Conservation (phyloP, 1,284 basidiomycete genomes). For the Irpex sp. region DNA sequence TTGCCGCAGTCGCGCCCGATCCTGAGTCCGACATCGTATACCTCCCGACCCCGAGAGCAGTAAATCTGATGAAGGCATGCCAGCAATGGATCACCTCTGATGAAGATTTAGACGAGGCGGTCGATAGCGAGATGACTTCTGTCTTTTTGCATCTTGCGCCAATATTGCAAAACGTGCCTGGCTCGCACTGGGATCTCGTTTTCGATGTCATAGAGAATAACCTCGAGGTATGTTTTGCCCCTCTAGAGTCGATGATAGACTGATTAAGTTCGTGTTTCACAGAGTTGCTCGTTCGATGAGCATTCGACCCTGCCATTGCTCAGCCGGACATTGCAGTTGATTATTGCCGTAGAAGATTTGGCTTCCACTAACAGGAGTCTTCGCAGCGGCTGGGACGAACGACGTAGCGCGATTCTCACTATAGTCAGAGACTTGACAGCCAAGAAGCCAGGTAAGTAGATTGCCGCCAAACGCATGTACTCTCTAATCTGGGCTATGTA, state of each 20-base stretch:
- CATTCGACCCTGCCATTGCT: slow-evolving; percentile 57
- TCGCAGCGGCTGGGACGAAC: slow-evolving; percentile 64
- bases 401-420: slow-evolving; percentile 49
- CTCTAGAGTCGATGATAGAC: background rate
- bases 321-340: slow-evolving; percentile 65
- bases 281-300: slow-evolving; percentile 66
- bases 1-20: slow-evolving; percentile 78
- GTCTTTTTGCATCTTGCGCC: slow-evolving; percentile 80
- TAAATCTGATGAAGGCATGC: slow-evolving; percentile 87
- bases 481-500: background rate
- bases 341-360: slow-evolving; percentile 71
- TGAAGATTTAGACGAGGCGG: slow-evolving; percentile 68
- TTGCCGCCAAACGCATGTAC: background rate
- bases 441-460: slow-evolving; percentile 44
- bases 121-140: slow-evolving; percentile 75
- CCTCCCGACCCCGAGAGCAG: slow-evolving; percentile 81
- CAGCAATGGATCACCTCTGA: slow-evolving; percentile 84
- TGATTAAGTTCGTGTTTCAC: background rate
- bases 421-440: slow-evolving; percentile 59
- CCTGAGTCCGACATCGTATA: slow-evolving; percentile 80
- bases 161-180: slow-evolving; percentile 84
- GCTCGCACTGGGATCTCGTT: slow-evolving; percentile 90
- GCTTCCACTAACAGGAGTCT: slow-evolving; percentile 72
- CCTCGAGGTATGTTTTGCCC: slow-evolving; percentile 61
- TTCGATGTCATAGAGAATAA: slow-evolving; percentile 90